A percentile compares a stretch with the other conserved stretches of the same genome.
Conservation (phyloP, 306 rosid species). For the Cajanus cajan region DNA sequence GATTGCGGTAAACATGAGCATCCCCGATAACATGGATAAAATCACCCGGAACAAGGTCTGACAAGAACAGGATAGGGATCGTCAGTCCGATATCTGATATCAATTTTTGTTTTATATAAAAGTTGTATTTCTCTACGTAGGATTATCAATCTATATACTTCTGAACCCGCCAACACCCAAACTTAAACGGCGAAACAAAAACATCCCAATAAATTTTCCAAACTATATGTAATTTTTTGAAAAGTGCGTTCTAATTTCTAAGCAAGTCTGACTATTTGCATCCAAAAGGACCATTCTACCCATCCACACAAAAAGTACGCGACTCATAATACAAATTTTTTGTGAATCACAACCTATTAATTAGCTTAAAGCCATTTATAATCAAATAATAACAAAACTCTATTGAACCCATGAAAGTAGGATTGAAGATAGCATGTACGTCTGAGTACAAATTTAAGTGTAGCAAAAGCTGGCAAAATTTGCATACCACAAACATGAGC, state of each 20-base stretch:
- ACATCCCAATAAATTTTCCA: background rate
- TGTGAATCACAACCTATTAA: background rate
- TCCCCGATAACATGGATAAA: conserved; percentile 88
- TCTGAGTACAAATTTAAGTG: conserved; percentile 9
- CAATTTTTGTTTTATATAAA: conserved; percentile 1
- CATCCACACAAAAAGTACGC: background rate
- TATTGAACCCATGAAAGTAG: background rate
- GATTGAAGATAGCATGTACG: background rate
- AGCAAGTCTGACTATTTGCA: background rate
- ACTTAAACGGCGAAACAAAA: background rate
- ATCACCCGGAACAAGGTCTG: conserved; percentile 91
- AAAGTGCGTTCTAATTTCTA: background rate
- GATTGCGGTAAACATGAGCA: conserved; percentile 95
- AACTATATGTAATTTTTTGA: background rate
- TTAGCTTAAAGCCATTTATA: background rate
- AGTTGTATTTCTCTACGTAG: background rate
- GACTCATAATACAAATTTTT: background rate
- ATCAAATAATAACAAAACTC: background rate
- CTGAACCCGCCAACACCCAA: background rate
- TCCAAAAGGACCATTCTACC: background rate
- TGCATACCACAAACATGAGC: conserved; percentile 97
- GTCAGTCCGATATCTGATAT: conserved; percentile 2
- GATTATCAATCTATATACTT: background rate
- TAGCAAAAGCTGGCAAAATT: conserved; percentile 30
- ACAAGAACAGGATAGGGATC: conserved; percentile 10